Base-by-base conservation (phyloP, 2,329 filamentous ascomycete species). In the Arthrobotrys entomopaga region DNA sequence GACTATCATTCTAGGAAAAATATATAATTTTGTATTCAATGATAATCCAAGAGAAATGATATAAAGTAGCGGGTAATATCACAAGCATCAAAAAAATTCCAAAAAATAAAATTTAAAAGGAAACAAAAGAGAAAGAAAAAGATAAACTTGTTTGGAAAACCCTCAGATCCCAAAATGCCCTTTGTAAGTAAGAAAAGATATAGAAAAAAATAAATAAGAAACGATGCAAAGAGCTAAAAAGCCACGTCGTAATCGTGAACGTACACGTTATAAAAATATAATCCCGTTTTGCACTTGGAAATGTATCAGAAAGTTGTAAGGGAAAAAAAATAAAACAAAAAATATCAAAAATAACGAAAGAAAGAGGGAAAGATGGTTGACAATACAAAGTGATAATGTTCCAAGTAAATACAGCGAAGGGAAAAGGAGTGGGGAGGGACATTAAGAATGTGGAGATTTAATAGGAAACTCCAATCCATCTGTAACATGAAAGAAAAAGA, bases 381-480 rank as follows among this genome's bases (percentile, higher is more conserved):
- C 46, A 74, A 74, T 74, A 74, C 63, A 74, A 73, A 67, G 70
- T 67, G 63, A 67, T 74, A 74, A 63, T 64, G 70, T 52, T 63
- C 43, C 40, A 74, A 74, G 63, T 74, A 74, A 59, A 67, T 74
- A 74, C 70, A 74, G 20, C 43, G 70, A 74, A 74, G 58, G 57
- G 70, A 64, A 74, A 48, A 48, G 43, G 46, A 42, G 26, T 29
- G 40, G 46, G 43, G 57, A 58, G 50, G 20, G 56, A 58, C 42
- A 74, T 67, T 74, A 66, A n/a, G 53, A 22, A 29, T n/a, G 15
- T 34, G 34, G n/a, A n/a, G 26, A 20, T 50, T 19, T 50, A 56
- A 54, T 43, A 40, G 46, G n/a, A 42, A 24, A 48, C 22, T 38
- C 56, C 22, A 48, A 48, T 38, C 63, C 56, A 59, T 74, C 63